Conservation (phyloP, 2,329 filamentous ascomycete genomes). For the Neonectria magnoliae region DNA sequence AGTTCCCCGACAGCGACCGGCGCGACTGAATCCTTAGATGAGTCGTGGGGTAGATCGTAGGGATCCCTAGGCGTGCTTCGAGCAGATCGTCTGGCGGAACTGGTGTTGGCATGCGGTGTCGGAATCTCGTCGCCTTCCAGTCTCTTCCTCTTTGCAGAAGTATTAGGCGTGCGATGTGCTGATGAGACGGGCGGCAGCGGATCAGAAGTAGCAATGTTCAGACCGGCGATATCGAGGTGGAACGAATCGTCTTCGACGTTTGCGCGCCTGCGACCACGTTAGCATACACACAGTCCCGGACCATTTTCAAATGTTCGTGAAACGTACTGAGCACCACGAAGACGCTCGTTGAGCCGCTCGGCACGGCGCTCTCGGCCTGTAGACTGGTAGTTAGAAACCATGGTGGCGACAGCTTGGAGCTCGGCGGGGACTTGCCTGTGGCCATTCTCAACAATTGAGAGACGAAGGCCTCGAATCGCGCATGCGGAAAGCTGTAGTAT, state of each 20-base stretch:
- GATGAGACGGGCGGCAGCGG: constrained; percentile 37
- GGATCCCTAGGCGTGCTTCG: constrained; percentile 36
- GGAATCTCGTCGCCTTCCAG: constrained; percentile 41
- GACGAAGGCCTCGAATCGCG: not conserved
- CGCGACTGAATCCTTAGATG: constrained; percentile 43
- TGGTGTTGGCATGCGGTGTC: constrained; percentile 20
- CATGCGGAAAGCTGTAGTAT: constrained; percentile 14
- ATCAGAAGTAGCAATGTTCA: constrained; percentile 44
- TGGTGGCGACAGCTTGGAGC: not conserved
- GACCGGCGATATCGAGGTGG: constrained; percentile 59
- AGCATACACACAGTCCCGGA: not conserved
- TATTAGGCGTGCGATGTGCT: constrained; percentile 56
- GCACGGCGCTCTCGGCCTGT: constrained; percentile 61
- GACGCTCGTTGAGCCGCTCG: constrained; percentile 71
- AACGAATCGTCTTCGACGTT: constrained; percentile 71
- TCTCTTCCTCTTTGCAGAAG: constrained; percentile 59
- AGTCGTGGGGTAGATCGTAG: constrained; percentile 43
- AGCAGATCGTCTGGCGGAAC: constrained; percentile 31
- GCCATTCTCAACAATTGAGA: constrained; percentile 44
- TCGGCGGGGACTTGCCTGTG: constrained; percentile 42
- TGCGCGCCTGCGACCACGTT: constrained; percentile 54
- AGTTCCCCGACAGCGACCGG: constrained; percentile 18
- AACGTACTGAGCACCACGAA: constrained; percentile 71
- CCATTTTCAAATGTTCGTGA: fast-evolving
- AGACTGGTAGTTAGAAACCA: constrained; percentile 19